These are phyloP conservation scores for Salix brachista DNA, from an alignment of 345 rosid species.

Conservation along the genomic window DNA sequence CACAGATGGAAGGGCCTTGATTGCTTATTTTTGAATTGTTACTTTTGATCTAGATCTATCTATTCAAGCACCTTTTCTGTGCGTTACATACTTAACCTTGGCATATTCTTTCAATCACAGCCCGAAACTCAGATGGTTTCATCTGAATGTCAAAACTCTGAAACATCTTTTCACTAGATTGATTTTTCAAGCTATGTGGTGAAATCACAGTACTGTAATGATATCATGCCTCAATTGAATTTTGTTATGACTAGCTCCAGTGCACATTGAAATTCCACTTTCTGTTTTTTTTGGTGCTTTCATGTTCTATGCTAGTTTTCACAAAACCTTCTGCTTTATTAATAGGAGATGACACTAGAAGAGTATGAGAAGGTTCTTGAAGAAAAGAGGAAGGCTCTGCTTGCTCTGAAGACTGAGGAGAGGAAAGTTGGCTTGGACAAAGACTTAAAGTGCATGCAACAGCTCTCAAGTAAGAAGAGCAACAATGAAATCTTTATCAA, in stretches of 20 bases:
- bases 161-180: background rate
- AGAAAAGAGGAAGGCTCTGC: conserved; percentile 79
- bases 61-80: background rate
- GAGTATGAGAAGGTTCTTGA: conserved; percentile 87
- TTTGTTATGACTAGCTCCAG: background rate
- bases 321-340: background rate
- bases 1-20: background rate
- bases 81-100: background rate
- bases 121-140: background rate
- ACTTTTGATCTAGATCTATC: background rate
- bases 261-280: background rate
- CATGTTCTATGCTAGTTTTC: background rate
- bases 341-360: conserved; percentile 92
- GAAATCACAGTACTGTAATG: background rate
- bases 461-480: conserved; percentile 75
- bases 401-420: conserved; percentile 54
- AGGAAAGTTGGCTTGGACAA: conserved; percentile 77
- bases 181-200: background rate
- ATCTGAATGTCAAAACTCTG: background rate
- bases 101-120: background rate
- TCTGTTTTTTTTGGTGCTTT: background rate
- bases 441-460: conserved; percentile 79
- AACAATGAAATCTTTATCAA: conserved; percentile 82
- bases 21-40: background rate
- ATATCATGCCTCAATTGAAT: background rate